phyloP scores from a whole-genome alignment of 1,284 basidiomycete genomes.

The Cryptococcus sp. region DNA sequence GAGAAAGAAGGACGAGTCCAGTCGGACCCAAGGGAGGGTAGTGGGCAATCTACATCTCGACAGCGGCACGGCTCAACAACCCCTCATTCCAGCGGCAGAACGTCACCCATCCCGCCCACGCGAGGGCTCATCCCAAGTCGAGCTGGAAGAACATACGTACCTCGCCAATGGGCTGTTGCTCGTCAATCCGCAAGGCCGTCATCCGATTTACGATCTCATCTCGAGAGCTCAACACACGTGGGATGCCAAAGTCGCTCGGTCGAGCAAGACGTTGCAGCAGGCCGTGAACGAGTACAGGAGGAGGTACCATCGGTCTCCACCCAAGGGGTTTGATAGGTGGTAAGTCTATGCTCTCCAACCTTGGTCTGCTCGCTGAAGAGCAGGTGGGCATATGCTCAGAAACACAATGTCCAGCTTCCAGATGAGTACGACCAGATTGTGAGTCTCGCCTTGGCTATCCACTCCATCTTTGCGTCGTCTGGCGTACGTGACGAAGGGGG shows the following conservation, averaged over 20 bases:
- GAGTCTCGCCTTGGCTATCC: constrained; percentile 9
- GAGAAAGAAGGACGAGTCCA: background rate
- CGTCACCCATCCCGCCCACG: too few species aligned
- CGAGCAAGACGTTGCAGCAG: constrained; percentile 44
- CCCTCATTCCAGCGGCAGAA: too few species aligned
- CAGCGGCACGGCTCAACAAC: background rate
- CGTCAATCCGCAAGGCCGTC: constrained; percentile 34
- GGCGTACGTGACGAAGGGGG: too few species aligned
- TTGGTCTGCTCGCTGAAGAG: constrained; percentile 4
- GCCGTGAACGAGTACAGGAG: constrained; percentile 47
- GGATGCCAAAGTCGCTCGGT: constrained; percentile 41
- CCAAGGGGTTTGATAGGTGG: constrained; percentile 43
- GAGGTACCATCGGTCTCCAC: constrained; percentile 43
- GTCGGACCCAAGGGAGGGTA: constrained; percentile 1
- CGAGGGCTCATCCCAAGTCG: too few species aligned
- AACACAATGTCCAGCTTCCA: constrained; percentile 34
- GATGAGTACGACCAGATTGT: constrained; percentile 47
- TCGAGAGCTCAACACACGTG: constrained; percentile 38
- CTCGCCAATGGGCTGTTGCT: constrained; percentile 32
- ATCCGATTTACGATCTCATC: constrained; percentile 48
- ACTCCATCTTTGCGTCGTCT: constrained; percentile 3
- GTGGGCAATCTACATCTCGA: too few species aligned
- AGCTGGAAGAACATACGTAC: constrained; percentile 21
- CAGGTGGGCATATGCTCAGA: constrained; percentile 33
- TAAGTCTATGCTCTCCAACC: constrained; percentile 1